Evolutionary conservation across 805 yeast genomes (phyloP), one percentile per base, ranked within the genome.

Genomic region (Myxozyma melibiosi): DNA sequence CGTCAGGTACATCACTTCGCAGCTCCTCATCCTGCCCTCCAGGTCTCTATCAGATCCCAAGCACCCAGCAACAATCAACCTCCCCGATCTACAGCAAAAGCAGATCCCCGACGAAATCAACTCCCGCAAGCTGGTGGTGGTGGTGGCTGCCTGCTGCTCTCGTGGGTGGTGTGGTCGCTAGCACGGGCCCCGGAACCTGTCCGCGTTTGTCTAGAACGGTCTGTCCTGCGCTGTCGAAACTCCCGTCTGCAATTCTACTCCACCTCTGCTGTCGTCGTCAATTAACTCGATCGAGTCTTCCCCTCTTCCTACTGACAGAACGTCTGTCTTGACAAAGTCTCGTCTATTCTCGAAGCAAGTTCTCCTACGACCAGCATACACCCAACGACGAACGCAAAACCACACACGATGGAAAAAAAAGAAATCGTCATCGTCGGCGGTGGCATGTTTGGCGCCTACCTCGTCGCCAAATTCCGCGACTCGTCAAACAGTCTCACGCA

Each of bases 381-480:
- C 42, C 13, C 42, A 38, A 27, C 39, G 2, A 20, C 39, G 16
- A 16, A 16, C 13, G 16, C 22, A 35, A 38, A 20, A 22, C 18
- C 20, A 7, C 20, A 2, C 8, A 2, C 4, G 24, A 45, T 45
- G 50, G 51, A 47, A 22, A 38, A 27, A 14, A 46, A 42, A 25
- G 43, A 58, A 18, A 24, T 58, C 27, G 56, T 58, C 33, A 22
- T 58, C 16, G 39, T 58, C 41, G 62, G 62, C 43, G 62, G 58
- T 14, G 62, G 62, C 30, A 39, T 58, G 30, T 58, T 38, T 40
- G 62, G 62, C 28, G 57, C 51, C 9, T 28, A 31, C 13, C 46
- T 53, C 16, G 48, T 40, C 11, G 51, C 48, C 18, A 33, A 37
- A 20, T 22, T 53, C 42, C 52, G 52, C 39, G 51, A 37, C 20